phyloP scores from a whole-genome alignment of 306 rosid species.

The Spatholobus suberectus region DNA sequence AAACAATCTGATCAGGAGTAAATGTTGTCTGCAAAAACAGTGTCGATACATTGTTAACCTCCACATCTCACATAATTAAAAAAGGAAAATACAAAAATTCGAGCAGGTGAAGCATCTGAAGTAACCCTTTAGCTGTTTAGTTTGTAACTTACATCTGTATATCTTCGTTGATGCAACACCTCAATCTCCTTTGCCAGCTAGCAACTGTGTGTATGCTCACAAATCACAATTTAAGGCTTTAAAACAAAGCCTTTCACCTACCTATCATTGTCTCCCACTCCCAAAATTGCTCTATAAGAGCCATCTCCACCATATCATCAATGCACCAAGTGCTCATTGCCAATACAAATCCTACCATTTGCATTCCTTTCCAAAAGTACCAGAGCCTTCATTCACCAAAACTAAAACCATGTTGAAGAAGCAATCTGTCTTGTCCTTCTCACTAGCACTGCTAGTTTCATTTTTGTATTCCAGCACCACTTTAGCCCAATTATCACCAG shows the following conservation, averaged over 20 bases:
- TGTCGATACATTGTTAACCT: neutral
- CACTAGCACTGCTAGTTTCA: constrained; percentile 27
- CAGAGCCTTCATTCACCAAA: neutral
- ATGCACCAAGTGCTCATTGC: constrained; percentile 39
- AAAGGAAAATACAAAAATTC: neutral
- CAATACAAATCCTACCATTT: neutral
- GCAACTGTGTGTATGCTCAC: neutral
- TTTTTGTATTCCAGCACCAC: constrained; percentile 35
- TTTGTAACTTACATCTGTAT: neutral
- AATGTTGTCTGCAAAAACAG: neutral
- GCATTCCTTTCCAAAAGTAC: neutral
- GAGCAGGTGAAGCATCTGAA: neutral
- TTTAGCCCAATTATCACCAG: constrained; percentile 51
- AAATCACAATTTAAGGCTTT: constrained; percentile 6
- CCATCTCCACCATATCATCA: neutral
- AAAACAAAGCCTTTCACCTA: constrained; percentile 39
- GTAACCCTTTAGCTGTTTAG: neutral
- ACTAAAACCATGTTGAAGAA: constrained; percentile 15
- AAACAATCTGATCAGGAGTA: neutral
- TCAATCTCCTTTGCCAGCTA: constrained; percentile 11
- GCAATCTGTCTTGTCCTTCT: constrained; percentile 30
- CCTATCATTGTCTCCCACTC: constrained; percentile 34
- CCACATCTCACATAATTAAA: neutral
- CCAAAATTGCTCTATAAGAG: constrained; percentile 23
- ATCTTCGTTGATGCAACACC: constrained; percentile 36